Base-by-base conservation (phyloP, 23 red algal genomes). In the Gracilariopsis chorda region DNA sequence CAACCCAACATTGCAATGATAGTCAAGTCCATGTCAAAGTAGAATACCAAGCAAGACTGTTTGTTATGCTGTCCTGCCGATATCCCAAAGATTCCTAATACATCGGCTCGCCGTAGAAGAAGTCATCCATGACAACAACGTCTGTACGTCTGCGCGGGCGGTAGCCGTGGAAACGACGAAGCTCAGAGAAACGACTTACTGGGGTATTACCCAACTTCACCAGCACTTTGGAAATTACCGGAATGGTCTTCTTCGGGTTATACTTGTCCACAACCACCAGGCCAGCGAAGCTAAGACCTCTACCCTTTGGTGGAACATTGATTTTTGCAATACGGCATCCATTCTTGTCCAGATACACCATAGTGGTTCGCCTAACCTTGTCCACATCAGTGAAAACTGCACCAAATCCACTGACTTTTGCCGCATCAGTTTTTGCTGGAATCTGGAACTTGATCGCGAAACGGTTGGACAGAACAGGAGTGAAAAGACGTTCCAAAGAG, bases 41-140 rank as follows among this genome's bases (percentile, higher is more conserved):
- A n/a, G n/a, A n/a, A n/a, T n/a, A n/a, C n/a, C n/a, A n/a, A n/a
- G n/a, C n/a, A n/a, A n/a, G n/a, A n/a, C n/a, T n/a, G n/a, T n/a
- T n/a, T n/a, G n/a, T n/a, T n/a, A n/a, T n/a, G n/a, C n/a, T n/a
- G n/a, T n/a, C n/a, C n/a, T n/a, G n/a, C n/a, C n/a, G n/a, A n/a
- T n/a, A n/a, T n/a, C n/a, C n/a, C n/a, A 42, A 3, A 65, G 10
- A 35, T 30, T 17, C 61, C 48, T 67, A 73, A n/a, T 73, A 42
- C 67, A 73, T 73, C 24, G 90, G 90, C 42, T 93, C 90, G 20
- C 90, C 90, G 44, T 84, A 84, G 41, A 93, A 51, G 35, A 93
- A 35, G 61, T 93, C 90, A 83, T 93, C 90, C 29, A 82, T 48
- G 4, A 93, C 90, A 32, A 83, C 78, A 2, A 85, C 53, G 47